Evolutionary conservation across 495 filamentous ascomycete genomes (phyloP).

Genomic region (Cudoniella acicularis): DNA sequence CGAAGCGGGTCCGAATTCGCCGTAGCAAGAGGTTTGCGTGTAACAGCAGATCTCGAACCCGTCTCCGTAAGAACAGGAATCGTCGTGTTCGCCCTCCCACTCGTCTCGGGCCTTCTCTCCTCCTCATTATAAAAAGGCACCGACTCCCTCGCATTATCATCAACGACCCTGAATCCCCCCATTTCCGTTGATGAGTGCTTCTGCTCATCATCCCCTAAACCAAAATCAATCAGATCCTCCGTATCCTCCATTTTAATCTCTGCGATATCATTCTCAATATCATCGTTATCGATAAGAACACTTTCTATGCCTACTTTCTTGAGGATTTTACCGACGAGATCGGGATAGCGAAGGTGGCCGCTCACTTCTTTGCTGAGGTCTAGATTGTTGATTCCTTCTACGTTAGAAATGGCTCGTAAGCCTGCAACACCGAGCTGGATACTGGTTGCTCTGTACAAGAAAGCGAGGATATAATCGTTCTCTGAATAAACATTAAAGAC

Average conservation of each 20-base stretch:
- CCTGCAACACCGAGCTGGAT: conserved; percentile 56
- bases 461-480: conserved; percentile 58
- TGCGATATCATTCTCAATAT: conserved; percentile 36
- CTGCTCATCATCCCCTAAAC: conserved; percentile 45
- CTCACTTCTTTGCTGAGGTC: conserved; percentile 50
- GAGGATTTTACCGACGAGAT: conserved; percentile 50
- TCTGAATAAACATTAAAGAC: conserved; percentile 57
- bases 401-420: conserved; percentile 46
- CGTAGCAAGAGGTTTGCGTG: background rate
- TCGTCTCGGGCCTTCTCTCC: background rate
- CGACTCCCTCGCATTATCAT: background rate
- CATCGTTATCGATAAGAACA: conserved; percentile 31
- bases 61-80: background rate
- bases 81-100: background rate
- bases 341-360: conserved; percentile 52
- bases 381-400: conserved; percentile 53
- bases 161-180: background rate
- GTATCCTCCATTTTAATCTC: conserved; percentile 34
- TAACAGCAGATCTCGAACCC: background rate
- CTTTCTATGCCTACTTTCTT: conserved; percentile 52
- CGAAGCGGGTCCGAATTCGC: background rate
- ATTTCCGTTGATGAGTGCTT: background rate
- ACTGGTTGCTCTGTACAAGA: conserved; percentile 51
- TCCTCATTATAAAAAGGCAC: no score
- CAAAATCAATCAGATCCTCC: conserved; percentile 33